Conservation (phyloP, 73 alveolate species). For the Tetrahymena thermophila region DNA sequence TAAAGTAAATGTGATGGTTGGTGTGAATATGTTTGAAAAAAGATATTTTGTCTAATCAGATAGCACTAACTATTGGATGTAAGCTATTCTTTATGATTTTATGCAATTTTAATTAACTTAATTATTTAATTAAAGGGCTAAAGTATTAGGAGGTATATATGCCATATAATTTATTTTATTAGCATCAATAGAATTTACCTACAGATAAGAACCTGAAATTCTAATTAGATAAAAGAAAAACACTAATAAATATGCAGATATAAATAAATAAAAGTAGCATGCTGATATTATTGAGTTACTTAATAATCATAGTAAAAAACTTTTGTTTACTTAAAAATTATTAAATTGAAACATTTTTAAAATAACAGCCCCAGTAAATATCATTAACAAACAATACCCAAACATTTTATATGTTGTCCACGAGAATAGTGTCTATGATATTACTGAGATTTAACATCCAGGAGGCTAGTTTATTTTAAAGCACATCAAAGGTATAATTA, state of each 20-base stretch:
- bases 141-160: background rate
- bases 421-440: slow-evolving; percentile 25
- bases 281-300: background rate
- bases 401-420: slow-evolving; percentile 1
- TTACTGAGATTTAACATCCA: slow-evolving; percentile 35
- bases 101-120: background rate
- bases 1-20: background rate
- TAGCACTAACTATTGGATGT: background rate
- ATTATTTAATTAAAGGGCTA: background rate
- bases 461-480: slow-evolving; percentile 36
- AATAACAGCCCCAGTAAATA: background rate
- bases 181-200: background rate
- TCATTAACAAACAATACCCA: background rate
- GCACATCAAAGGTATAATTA: background rate
- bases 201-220: background rate
- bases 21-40: background rate
- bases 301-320: background rate
- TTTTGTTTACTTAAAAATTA: background rate
- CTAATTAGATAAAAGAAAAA: background rate
- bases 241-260: background rate
- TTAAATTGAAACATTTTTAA: background rate
- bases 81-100: background rate
- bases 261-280: background rate
- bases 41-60: background rate
- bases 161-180: background rate